These are phyloP conservation scores for Neoboletus magnificus DNA, from an alignment of 768 basidiomycete species.

Conservation along the genomic window DNA sequence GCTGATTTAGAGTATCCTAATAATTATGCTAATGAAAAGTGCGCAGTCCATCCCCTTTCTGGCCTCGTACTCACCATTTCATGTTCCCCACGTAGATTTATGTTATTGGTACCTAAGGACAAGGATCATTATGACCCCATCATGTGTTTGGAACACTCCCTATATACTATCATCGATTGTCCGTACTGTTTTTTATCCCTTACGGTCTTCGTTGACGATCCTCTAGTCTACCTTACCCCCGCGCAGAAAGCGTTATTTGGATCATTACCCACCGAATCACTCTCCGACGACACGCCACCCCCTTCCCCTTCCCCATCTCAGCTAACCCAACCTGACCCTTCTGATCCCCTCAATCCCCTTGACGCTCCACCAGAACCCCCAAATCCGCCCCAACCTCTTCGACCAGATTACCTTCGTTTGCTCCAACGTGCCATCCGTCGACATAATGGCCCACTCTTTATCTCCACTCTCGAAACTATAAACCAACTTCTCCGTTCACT, in stretches of 20 bases:
- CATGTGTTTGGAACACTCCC: conserved; percentile 67
- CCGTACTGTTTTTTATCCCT: conserved; percentile 23
- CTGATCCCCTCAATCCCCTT: conserved; percentile 31
- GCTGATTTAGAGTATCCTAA: conserved; percentile 81
- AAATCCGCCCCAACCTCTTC: conserved; percentile 16
- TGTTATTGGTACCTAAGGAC: conserved; percentile 77
- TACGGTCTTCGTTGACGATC: conserved; percentile 6
- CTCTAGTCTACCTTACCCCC: conserved; percentile 62
- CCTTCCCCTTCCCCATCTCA: conserved; percentile 38
- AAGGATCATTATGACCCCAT: conserved; percentile 87
- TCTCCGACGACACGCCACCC: conserved; percentile 27
- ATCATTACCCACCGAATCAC: conserved; percentile 48
- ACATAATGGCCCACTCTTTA: conserved; percentile 70
- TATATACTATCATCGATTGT: conserved; percentile 75
- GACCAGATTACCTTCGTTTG: conserved; percentile 47
- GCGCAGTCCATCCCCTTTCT: conserved; percentile 7
- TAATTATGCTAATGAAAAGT: conserved; percentile 66
- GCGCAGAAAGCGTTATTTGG: conserved; percentile 67
- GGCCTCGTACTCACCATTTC: neutral
- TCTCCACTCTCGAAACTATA: conserved; percentile 56
- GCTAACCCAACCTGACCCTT: conserved; percentile 30
- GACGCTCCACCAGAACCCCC: conserved; percentile 26
- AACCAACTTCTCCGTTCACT: conserved; percentile 59
- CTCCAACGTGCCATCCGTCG: conserved; percentile 68
- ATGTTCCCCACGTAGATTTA: conserved; percentile 46